Evolutionary conservation across 441 rosid genomes (phyloP).

Genomic region (Francoa sonchifolia): DNA sequence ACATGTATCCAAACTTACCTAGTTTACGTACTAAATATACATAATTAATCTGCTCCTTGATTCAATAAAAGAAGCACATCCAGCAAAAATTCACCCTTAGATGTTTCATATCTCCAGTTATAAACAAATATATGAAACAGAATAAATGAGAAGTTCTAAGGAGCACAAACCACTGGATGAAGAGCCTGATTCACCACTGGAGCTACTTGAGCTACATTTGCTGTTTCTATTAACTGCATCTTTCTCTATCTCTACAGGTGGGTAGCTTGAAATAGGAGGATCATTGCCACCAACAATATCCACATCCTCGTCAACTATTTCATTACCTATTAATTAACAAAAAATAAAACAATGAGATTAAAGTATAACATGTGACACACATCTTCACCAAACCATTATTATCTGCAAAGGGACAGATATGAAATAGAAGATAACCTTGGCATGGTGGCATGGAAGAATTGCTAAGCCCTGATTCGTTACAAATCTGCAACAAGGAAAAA

Average conservation of each 20-base stretch:
- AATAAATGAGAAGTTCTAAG: conserved; percentile 14
- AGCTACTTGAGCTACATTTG: conserved; percentile 58
- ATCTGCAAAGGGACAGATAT: conserved; percentile 5
- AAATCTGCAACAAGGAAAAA: conserved; percentile 35
- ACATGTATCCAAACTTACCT: too few relatives aligned
- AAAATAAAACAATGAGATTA: conserved; percentile 1
- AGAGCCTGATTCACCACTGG: conserved; percentile 65
- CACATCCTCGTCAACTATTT: conserved; percentile 50
- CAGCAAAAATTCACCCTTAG: neutral
- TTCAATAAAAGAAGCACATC: too few relatives aligned
- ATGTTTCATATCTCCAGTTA: neutral
- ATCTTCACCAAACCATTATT: conserved; percentile 1
- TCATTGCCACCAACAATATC: conserved; percentile 75
- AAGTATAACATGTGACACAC: conserved; percentile 2
- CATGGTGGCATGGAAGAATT: conserved; percentile 43
- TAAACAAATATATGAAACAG: neutral
- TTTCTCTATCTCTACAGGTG: conserved; percentile 46
- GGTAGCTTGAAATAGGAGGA: conserved; percentile 38
- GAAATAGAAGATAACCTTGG: conserved; percentile 39
- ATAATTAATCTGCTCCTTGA: too few relatives aligned
- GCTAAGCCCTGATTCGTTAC: conserved; percentile 55
- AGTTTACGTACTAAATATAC: too few relatives aligned
- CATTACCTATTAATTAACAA: conserved; percentile 36
- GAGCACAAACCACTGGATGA: conserved; percentile 62
- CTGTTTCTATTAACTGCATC: conserved; percentile 38